Conservation (phyloP, 2,329 filamentous ascomycete genomes). For the Didymellaceae sp. region DNA sequence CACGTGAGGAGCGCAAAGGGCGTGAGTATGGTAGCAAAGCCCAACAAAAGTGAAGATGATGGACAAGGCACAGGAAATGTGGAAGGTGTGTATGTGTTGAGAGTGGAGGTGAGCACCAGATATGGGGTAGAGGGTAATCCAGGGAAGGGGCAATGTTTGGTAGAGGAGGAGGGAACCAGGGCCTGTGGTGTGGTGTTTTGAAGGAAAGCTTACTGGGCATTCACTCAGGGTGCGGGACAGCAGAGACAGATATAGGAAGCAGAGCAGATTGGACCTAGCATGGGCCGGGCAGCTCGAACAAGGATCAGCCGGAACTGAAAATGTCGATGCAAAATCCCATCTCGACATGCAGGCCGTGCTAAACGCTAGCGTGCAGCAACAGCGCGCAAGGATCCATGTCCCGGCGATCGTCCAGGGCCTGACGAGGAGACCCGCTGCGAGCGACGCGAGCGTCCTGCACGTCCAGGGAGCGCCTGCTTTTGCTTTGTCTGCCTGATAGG, state of each 20-base stretch:
- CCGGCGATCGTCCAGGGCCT: constrained; percentile 20
- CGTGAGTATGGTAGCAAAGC: constrained; percentile 3
- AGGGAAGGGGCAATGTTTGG: not conserved
- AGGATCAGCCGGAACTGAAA: constrained; percentile 20
- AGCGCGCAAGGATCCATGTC: constrained; percentile 13
- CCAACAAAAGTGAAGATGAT: not conserved
- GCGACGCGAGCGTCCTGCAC: constrained; percentile 13
- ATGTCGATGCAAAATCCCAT: constrained; percentile 23
- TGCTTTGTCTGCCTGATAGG: not conserved
- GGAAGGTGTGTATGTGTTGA: not conserved
- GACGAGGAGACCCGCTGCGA: constrained; percentile 17
- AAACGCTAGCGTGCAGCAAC: constrained; percentile 14
- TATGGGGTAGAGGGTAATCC: not conserved
- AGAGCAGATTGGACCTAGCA: constrained; percentile 19
- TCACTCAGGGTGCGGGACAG: constrained; percentile 11
- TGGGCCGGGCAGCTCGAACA: constrained; percentile 12
- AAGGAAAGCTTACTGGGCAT: constrained; percentile 14
- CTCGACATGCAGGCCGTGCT: constrained; percentile 20
- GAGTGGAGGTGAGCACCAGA: not conserved
- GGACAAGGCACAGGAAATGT: not conserved
- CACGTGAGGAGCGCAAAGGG: constrained; percentile 30
- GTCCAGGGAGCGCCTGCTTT: constrained; percentile 14
- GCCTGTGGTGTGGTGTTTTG: constrained; percentile 1
- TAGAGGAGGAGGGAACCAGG: not conserved
- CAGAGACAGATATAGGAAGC: constrained; percentile 19